Evolutionary conservation across 2,329 filamentous ascomycete genomes (phyloP).

Genomic region (Trichoderma sp.): DNA sequence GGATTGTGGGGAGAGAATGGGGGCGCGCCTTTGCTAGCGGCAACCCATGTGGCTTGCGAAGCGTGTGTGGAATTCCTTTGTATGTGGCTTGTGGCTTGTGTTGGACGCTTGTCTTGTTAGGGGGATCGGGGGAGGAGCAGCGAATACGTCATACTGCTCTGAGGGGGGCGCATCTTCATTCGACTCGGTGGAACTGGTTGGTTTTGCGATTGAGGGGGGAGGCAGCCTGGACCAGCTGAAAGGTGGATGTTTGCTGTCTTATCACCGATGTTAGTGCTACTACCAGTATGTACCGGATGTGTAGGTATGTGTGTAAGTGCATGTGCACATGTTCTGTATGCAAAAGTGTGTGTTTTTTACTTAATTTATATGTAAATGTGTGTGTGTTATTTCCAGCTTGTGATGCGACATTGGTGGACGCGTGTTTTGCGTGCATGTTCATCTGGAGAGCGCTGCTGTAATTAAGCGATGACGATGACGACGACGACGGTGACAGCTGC

Average conservation of each 20-base stretch:
- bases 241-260: not conserved
- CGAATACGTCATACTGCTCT: slow-evolving; percentile 9
- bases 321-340: too few relatives aligned
- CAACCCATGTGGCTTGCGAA: too few relatives aligned
- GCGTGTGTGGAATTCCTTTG: too few relatives aligned
- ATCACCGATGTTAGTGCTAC: too few relatives aligned
- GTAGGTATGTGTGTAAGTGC: not conserved
- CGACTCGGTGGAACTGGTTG: too few relatives aligned
- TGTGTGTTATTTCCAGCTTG: too few relatives aligned
- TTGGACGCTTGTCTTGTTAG: not conserved
- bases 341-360: not conserved
- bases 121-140: not conserved
- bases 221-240: slow-evolving; percentile 11
- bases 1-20: slow-evolving; percentile 9
- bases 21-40: not conserved
- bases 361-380: not conserved
- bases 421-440: too few relatives aligned
- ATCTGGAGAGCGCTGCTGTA: too few relatives aligned
- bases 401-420: too few relatives aligned
- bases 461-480: too few relatives aligned
- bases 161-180: not conserved
- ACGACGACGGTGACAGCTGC: too few relatives aligned
- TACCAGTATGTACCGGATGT: too few relatives aligned
- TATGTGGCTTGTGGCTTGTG: slow-evolving; percentile 12
- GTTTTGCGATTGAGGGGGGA: not conserved